Evolutionary conservation across 169 alveolate species (phyloP).

Genomic region (Eimeria maxima): DNA sequence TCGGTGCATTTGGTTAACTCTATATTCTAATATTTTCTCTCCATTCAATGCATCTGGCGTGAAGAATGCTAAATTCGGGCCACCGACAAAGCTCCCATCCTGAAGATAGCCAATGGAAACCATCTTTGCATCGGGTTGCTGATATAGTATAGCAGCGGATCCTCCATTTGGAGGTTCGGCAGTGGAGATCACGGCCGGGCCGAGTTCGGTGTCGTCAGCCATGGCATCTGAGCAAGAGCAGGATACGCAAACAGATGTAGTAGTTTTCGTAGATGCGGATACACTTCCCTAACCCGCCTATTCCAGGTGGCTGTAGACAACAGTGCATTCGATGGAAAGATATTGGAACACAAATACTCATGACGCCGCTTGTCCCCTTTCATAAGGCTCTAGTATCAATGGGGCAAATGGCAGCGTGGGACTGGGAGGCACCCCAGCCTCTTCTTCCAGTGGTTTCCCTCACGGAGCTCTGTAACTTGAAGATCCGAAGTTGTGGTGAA

Average conservation of each 20-base stretch:
- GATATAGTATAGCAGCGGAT: slow-evolving; percentile 6
- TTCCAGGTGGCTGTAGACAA: neutral
- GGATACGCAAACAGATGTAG: neutral
- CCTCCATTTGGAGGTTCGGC: neutral
- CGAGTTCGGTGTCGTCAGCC: slow-evolving; percentile 47
- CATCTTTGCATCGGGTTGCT: slow-evolving; percentile 3
- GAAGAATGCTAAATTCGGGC: neutral
- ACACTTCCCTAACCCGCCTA: neutral
- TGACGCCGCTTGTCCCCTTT: neutral
- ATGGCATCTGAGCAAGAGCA: slow-evolving; percentile 8
- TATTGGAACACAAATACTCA: neutral
- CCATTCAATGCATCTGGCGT: neutral
- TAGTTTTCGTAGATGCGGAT: neutral
- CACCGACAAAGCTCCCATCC: slow-evolving; percentile 5
- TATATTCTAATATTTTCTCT: neutral
- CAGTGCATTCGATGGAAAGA: neutral
- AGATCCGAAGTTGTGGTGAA: neutral
- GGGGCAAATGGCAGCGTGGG: neutral
- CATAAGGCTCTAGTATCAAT: neutral
- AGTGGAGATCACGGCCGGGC: slow-evolving; percentile 53
- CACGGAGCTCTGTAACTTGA: slow-evolving; percentile 32
- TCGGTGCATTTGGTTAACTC: neutral
- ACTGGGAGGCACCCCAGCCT: neutral
- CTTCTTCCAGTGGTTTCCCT: neutral
- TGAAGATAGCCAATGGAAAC: slow-evolving; percentile 13